Evolutionary conservation across 2,329 filamentous ascomycete species (phyloP), one percentile per base, ranked within the genome.

Genomic region (Exutisphaerella laricina): DNA sequence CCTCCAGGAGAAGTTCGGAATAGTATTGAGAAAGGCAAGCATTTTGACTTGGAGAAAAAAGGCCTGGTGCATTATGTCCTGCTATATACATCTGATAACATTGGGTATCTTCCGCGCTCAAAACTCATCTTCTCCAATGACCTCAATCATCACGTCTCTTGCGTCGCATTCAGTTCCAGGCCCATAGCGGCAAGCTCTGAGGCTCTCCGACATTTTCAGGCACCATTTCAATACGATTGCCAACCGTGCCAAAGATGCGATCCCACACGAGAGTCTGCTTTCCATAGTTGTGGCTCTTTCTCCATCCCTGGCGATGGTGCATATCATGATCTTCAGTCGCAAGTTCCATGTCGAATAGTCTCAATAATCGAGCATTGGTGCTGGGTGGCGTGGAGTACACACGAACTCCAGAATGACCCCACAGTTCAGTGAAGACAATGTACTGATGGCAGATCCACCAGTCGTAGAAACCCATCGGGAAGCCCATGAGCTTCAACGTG

Each of bases 391-490:
- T 60, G 0, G 58, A 51, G 26, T 63, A 58, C 4, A 70, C 30
- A 3, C 69, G 63, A 6, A 71, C 46, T 2, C 67, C 67, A 23
- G 61, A 66, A 39, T 70, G 67, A 2, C 67, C 67, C 20, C 56
- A 50, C 2, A 69, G 33, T 38, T 70, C 67, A 4, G 66, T 57
- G 52, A 63, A 71, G 4, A 67, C 57, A n/a, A 71, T 55, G 33
- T 69, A 72, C 38, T 67, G 59, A 34, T 70, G 64, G 49, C 68
- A 71, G 7, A 72, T 48, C 68, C 68, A 72, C 66, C 65, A 68
- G 28, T 70, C 68, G 33, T 69, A 70, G 46, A 72, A 72, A 0
- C 65, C 67, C 62, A 71, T 66, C 0, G 67, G 68, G 9, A 70
- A 39, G 0, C 68, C 68, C 25, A 65, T 56, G 23, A 58, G 35